Conservation (phyloP, 2,329 filamentous ascomycete genomes). For the Scortechinia acanthostroma region DNA sequence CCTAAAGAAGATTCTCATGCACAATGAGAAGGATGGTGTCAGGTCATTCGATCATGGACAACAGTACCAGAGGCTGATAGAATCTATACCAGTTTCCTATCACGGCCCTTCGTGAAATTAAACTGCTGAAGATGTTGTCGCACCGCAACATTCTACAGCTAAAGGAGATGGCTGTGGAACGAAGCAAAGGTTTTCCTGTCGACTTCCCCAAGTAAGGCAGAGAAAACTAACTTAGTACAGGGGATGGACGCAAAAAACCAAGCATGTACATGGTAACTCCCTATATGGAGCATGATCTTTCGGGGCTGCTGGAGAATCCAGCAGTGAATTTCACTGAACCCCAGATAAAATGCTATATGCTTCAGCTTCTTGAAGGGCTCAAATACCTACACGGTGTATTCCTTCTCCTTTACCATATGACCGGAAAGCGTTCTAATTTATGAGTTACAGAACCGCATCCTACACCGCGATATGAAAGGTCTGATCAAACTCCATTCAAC, state of each 20-base stretch:
- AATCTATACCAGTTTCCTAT: slow-evolving; percentile 61
- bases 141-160: slow-evolving; percentile 64
- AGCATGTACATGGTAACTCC: slow-evolving; percentile 74
- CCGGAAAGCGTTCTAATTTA: not conserved
- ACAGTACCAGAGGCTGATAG: too few species aligned
- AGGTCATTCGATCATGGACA: slow-evolving; percentile 9
- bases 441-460: slow-evolving; percentile 41
- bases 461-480: slow-evolving; percentile 70
- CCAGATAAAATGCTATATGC: slow-evolving; percentile 73
- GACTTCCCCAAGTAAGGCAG: not conserved
- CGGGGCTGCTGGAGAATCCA: slow-evolving; percentile 67
- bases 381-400: slow-evolving; percentile 51
- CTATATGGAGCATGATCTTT: slow-evolving; percentile 74
- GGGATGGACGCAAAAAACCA: slow-evolving; percentile 44
- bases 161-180: slow-evolving; percentile 69
- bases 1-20: slow-evolving; percentile 72
- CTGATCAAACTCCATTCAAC: not conserved
- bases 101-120: slow-evolving; percentile 70
- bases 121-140: slow-evolving; percentile 66
- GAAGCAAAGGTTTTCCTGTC: slow-evolving; percentile 5
- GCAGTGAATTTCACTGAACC: slow-evolving; percentile 58
- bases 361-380: slow-evolving; percentile 64
- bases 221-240: too few species aligned
- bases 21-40: slow-evolving; percentile 70
- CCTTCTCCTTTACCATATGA: not conserved